Evolutionary conservation across 2,329 filamentous ascomycete species (phyloP).

Genomic region (Aspergillus thermomutatus): DNA sequence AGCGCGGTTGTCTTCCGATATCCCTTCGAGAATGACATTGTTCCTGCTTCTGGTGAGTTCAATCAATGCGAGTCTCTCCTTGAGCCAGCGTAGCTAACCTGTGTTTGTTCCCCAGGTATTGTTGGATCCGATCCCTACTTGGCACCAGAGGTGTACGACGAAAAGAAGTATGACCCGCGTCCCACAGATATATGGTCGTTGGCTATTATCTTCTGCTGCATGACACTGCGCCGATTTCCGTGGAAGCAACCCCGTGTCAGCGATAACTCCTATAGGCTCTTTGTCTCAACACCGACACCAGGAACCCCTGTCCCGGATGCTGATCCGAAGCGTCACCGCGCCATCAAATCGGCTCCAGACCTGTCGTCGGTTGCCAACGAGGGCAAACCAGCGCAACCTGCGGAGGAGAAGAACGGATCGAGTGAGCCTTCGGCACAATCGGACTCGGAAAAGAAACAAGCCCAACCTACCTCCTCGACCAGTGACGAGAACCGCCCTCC

Average conservation of each 20-base stretch:
- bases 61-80: neutral
- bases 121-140: constrained; percentile 92
- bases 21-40: constrained; percentile 88
- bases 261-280: constrained; percentile 93
- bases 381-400: constrained; percentile 18
- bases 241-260: constrained; percentile 93
- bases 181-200: constrained; percentile 97
- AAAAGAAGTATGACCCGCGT: constrained; percentile 87
- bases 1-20: constrained; percentile 97
- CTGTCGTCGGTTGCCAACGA: constrained; percentile 27
- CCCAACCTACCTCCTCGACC: constrained; percentile 17
- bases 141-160: constrained; percentile 93
- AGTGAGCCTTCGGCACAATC: constrained; percentile 11
- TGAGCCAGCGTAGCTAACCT: constrained; percentile 9
- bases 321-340: constrained; percentile 32
- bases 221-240: constrained; percentile 90
- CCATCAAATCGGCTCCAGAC: constrained; percentile 34
- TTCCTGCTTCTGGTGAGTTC: constrained; percentile 71
- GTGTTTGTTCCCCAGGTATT: constrained; percentile 53
- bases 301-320: constrained; percentile 51
- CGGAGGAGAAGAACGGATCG: constrained; percentile 11
- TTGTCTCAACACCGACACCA: constrained; percentile 78
- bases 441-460: constrained; percentile 19
- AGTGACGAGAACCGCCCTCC: constrained; percentile 24
- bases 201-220: constrained; percentile 98